Evolutionary conservation across 2,329 filamentous ascomycete species (phyloP).

Genomic region (Madurella fahalii): DNA sequence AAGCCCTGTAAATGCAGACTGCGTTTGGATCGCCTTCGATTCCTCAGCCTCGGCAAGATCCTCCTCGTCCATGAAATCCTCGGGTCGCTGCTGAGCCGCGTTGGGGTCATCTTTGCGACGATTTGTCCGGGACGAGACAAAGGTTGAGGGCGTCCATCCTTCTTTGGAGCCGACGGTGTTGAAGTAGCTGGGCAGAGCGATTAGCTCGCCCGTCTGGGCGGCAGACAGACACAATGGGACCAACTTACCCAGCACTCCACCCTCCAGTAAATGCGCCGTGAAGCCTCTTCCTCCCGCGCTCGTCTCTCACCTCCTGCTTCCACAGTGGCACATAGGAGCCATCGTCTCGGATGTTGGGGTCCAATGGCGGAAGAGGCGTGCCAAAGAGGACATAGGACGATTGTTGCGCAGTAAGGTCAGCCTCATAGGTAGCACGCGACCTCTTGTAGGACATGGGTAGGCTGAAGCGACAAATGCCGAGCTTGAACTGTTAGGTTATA

Average conservation of each 20-base stretch:
- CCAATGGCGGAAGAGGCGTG: slow-evolving; percentile 74
- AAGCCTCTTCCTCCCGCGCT: slow-evolving; percentile 81
- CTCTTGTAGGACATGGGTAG: slow-evolving; percentile 71
- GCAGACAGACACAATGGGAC: background rate
- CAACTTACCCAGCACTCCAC: slow-evolving; percentile 83
- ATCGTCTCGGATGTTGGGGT: slow-evolving; percentile 76
- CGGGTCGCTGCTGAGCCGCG: slow-evolving; percentile 56
- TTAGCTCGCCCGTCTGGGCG: slow-evolving; percentile 2
- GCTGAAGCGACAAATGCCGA: background rate
- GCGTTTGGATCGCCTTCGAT: slow-evolving; percentile 67
- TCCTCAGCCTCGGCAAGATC: slow-evolving; percentile 85
- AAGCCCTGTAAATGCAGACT: slow-evolving; percentile 69
- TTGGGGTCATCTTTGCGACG: slow-evolving; percentile 65
- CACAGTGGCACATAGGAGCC: slow-evolving; percentile 91
- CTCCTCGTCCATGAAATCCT: slow-evolving; percentile 98
- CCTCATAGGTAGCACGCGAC: slow-evolving; percentile 72
- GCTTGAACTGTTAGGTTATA: background rate
- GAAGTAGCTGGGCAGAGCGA: slow-evolving; percentile 64
- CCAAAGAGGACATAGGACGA: slow-evolving; percentile 77
- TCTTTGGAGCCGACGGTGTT: slow-evolving; percentile 98
- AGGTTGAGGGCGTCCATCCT: slow-evolving; percentile 90
- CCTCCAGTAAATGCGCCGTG: slow-evolving; percentile 97
- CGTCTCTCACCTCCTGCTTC: slow-evolving; percentile 97
- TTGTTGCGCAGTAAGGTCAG: slow-evolving; percentile 61
- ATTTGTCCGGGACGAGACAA: slow-evolving; percentile 82